These are phyloP conservation scores for Cladophialophora psammophila DNA, from an alignment of 2,329 filamentous ascomycete genomes.

Conservation along the genomic window DNA sequence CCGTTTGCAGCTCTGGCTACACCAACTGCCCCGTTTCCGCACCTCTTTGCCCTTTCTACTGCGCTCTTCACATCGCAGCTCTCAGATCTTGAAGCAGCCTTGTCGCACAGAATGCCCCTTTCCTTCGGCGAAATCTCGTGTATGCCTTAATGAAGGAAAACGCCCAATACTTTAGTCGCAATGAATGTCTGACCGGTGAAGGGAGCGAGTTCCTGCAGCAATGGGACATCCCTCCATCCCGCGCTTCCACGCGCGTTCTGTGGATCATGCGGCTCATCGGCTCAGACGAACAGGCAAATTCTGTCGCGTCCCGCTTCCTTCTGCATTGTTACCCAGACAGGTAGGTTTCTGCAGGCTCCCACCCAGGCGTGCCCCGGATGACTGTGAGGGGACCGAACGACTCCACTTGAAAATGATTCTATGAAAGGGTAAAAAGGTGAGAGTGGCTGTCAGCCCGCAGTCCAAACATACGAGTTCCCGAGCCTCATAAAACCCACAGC, in stretches of 20 bases:
- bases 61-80: background rate
- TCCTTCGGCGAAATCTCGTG: background rate
- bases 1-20: background rate
- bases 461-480: background rate
- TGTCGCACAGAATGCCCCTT: background rate
- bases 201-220: background rate
- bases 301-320: background rate
- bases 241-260: background rate
- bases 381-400: background rate
- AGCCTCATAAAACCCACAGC: background rate
- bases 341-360: background rate
- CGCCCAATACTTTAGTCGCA: background rate
- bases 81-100: background rate
- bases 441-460: background rate
- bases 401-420: background rate
- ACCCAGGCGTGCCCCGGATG: background rate
- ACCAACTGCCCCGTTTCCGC: background rate
- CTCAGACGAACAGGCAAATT: background rate
- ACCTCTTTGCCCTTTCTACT: background rate
- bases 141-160: background rate
- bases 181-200: background rate
- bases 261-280: background rate
- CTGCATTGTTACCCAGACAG: background rate
- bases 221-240: background rate
- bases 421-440: background rate